phyloP scores from a whole-genome alignment of 129 eudicot genomes.

The Smallanthus sonchifolius region DNA sequence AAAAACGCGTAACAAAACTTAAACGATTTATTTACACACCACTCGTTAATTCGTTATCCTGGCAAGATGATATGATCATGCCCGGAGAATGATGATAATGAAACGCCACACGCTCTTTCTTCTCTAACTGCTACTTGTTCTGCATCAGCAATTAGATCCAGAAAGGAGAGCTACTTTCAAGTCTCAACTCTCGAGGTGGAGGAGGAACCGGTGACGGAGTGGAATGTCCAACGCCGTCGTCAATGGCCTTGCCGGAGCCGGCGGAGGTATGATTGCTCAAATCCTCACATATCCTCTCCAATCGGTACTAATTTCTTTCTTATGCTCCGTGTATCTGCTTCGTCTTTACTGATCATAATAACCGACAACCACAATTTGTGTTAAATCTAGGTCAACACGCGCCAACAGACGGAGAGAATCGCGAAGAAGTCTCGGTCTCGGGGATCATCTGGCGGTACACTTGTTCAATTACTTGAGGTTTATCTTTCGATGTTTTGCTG shows the following conservation, averaged over 20 bases:
- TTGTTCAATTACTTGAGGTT: constrained; percentile 78
- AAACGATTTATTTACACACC: constrained; percentile 3
- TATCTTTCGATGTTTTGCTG: neutral
- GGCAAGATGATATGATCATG: constrained; percentile 8
- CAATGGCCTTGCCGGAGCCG: constrained; percentile 95
- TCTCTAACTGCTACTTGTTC: neutral
- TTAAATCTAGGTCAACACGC: constrained; percentile 64
- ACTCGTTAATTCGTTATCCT: constrained; percentile 5
- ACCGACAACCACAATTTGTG: neutral
- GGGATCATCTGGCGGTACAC: constrained; percentile 47
- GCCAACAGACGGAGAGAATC: constrained; percentile 93
- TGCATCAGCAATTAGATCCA: neutral
- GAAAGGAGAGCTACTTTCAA: neutral
- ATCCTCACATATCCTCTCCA: constrained; percentile 93
- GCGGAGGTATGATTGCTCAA: constrained; percentile 93
- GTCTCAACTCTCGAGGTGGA: neutral
- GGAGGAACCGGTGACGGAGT: neutral
- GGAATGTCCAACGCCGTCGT: constrained; percentile 81
- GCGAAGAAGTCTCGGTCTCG: constrained; percentile 39
- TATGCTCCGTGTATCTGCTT: neutral
- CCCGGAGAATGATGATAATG: constrained; percentile 8
- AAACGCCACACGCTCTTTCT: neutral
- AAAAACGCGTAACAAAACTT: too few species aligned
- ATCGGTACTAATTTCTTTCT: constrained; percentile 42
- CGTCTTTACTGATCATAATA: neutral